Evolutionary conservation across 2,329 filamentous ascomycete genomes (phyloP), one percentile per base, ranked within the genome.

Genomic region (Pseudogymnoascus sp.): DNA sequence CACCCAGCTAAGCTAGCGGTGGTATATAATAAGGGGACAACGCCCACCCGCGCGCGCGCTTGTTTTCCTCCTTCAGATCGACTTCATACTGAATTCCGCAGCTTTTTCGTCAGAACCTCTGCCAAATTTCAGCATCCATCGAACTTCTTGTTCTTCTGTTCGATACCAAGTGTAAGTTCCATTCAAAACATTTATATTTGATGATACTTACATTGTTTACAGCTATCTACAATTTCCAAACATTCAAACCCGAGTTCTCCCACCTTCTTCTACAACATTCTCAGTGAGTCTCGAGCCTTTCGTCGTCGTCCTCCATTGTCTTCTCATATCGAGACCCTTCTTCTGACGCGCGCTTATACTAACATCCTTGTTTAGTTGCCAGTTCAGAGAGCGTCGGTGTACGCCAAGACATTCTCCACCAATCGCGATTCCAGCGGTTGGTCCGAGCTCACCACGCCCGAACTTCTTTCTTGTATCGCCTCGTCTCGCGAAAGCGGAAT

Each of bases 381-480:
- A 33, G 48, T 55, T 55, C 48, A 18, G 18, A 18, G 18, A 15
- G 29, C 48, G n/a, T 48, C 27, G 29, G 48, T 55, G 48, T 9
- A 18, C 21, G 48, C 48, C 48, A 55, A 55, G 48, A 55, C 48
- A 55, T 55, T 55, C 29, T 55, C 48, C 48, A 55, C 48, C 48
- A 55, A 55, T 55, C 48, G 48, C 48, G 48, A 52, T 55, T 29
- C 48, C 9, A 55, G 48, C 48, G 15, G 4, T 33, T 55, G 48
- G 48, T 55, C 48, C 27, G 29, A 55, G 48, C 48, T 12, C 48
- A 55, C 48, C 48, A 10, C 29, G 48, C 48, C 45, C 29, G 48
- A 55, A 55, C 48, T 33, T 33, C 48, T 55, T 55, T 31, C 27
- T 33, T 55, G 48, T 6, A 9, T 18, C 29, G 48, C 48, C 33